Percentiles rank a stretch among this genome's conserved stretches.
Conservation (phyloP, 2,329 filamentous ascomycete species). For the Ceratocystis huliohia region DNA sequence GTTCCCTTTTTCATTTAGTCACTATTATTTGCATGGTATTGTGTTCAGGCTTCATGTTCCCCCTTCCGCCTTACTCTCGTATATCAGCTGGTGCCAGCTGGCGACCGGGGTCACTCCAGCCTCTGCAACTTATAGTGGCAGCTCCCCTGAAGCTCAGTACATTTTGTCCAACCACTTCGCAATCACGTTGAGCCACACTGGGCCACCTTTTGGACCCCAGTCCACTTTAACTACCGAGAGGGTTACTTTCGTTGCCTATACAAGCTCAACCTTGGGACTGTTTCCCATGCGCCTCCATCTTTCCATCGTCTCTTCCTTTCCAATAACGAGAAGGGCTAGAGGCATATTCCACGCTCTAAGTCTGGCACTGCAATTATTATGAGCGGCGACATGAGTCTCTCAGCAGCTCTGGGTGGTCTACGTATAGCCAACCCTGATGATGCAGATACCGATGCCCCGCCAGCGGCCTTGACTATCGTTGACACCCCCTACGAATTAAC, state of each 20-base stretch:
- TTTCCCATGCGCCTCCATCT: constrained; percentile 19
- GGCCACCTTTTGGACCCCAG: not conserved
- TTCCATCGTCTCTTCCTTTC: constrained; percentile 16
- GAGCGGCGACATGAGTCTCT: constrained; percentile 86
- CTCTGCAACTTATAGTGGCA: not conserved
- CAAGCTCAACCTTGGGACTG: constrained; percentile 11
- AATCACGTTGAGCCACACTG: constrained; percentile 6
- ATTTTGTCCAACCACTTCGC: not conserved
- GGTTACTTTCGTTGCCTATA: not conserved
- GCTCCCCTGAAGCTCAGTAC: constrained; percentile 1
- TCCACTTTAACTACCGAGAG: not conserved
- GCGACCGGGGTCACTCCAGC: not conserved
- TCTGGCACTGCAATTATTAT: constrained; percentile 35
- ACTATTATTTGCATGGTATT: not conserved
- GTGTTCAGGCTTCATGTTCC: not conserved
- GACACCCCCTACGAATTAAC: constrained; percentile 8
- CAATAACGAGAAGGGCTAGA: constrained; percentile 18
- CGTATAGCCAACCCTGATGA: constrained; percentile 95
- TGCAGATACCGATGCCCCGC: constrained; percentile 30
- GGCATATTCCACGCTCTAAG: constrained; percentile 11
- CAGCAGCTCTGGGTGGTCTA: constrained; percentile 81
- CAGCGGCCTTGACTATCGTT: constrained; percentile 15
- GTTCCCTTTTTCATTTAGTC: not conserved
- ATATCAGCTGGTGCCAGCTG: not conserved
- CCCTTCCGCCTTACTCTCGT: not conserved